Evolutionary conservation across 768 basidiomycete species (phyloP), one percentile per base, ranked within the genome.

Genomic region (Mycena sanguinolenta): DNA sequence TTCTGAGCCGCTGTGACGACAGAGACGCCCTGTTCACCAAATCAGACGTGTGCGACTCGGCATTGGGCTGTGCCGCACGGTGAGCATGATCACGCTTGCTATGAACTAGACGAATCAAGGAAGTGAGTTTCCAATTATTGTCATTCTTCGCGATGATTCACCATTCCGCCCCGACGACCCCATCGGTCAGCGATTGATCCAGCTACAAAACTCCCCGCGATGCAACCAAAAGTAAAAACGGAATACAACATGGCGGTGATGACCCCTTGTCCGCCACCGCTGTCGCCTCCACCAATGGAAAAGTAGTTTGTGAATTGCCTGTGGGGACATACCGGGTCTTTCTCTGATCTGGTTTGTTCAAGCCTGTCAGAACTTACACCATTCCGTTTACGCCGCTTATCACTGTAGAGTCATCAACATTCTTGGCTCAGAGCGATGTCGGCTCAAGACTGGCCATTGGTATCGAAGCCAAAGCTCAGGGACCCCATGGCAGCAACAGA

Each of bases 381-480:
- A 86, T 85, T 36, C 83, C 84, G 71, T 84, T 85, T 28, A 86
- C 83, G 9, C 82, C 81, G 73, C 84, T 82, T 78, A 86, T 83
- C 36, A 86, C 85, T 57, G 55, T 85, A 50, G 38, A 27, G 21
- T 27, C 28, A 49, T 32, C 55, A 60, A 54, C 36, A 27, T 14
- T 28, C 38, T 25, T 39, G 21, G 16, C 38, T 27, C 6, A 27
- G 66, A 39, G 32, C 36, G 27, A 36, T 50, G 17, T n/a, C n/a
- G n/a, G n/a, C n/a, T 7, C 38, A 59, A 57, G 17, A 65, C 80
- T 63, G 53, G 82, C 84, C 83, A 66, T 82, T 80, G 21, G 84
- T 83, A 65, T 86, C 84, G 42, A 84, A 85, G 58, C 85, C 84
- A 72, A 84, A 85, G 9, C 84, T 81, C 70, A 85, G 73, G 64